Evolutionary conservation across 2,329 filamentous ascomycete species (phyloP).

Genomic region (Mycosphaerella sp.): DNA sequence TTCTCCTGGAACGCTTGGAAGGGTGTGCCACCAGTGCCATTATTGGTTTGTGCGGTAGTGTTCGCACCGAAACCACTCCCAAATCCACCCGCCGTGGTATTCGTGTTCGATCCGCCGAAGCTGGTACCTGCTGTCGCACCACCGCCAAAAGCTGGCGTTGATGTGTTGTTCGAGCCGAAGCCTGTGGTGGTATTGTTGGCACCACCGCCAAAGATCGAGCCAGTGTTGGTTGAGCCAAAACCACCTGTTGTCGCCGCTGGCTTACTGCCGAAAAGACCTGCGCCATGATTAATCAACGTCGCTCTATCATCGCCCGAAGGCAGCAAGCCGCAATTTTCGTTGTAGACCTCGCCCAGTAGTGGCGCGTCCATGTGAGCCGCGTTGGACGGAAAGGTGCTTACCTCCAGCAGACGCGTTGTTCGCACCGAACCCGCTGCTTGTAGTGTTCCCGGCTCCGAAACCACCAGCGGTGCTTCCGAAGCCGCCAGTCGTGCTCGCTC

Average conservation of each 20-base stretch:
- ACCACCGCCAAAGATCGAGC: slow-evolving; percentile 36
- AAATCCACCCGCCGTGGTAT: slow-evolving; percentile 20
- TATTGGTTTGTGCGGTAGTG: slow-evolving; percentile 46
- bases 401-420: slow-evolving; percentile 31
- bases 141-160: slow-evolving; percentile 11
- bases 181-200: slow-evolving; percentile 35
- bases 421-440: slow-evolving; percentile 35
- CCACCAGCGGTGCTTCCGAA: slow-evolving; percentile 24
- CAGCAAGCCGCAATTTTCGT: neutral
- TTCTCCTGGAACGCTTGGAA: slow-evolving; percentile 69
- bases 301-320: neutral
- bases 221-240: slow-evolving; percentile 40
- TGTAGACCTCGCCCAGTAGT: neutral
- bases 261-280: slow-evolving; percentile 34
- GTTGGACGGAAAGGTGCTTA: slow-evolving; percentile 21
- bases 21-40: slow-evolving; percentile 59
- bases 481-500: slow-evolving; percentile 22
- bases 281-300: slow-evolving; percentile 11
- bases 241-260: slow-evolving; percentile 42
- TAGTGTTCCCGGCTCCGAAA: slow-evolving; percentile 21
- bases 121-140: slow-evolving; percentile 18
- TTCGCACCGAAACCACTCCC: slow-evolving; percentile 30
- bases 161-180: slow-evolving; percentile 26
- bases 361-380: neutral
- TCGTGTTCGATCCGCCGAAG: slow-evolving; percentile 35